These are phyloP conservation scores for Monilinia fructicola DNA, from an alignment of 2,329 filamentous ascomycete genomes.

Conservation along the genomic window DNA sequence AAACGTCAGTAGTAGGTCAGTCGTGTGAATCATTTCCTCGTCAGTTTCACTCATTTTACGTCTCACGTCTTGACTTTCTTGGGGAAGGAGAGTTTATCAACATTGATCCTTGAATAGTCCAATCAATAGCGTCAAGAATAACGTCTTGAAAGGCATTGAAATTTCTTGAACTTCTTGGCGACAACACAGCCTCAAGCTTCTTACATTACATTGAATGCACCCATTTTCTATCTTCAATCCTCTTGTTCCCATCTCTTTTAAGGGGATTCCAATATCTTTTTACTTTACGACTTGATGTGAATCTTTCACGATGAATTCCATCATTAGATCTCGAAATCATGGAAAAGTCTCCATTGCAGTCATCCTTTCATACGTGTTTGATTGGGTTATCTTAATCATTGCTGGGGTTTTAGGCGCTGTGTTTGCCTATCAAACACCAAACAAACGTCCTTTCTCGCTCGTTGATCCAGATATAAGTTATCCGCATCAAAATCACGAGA, in stretches of 20 bases:
- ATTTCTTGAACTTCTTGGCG: slow-evolving; percentile 1
- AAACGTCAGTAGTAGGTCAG: background rate
- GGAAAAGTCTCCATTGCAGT: slow-evolving; percentile 18
- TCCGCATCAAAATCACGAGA: slow-evolving; percentile 69
- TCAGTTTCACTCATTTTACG: background rate
- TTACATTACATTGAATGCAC: background rate
- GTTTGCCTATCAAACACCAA: slow-evolving; percentile 49
- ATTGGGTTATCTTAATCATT: slow-evolving; percentile 22
- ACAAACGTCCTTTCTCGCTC: slow-evolving; percentile 69
- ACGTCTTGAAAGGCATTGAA: background rate
- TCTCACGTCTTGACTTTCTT: background rate
- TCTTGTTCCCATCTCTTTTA: background rate
- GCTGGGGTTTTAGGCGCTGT: slow-evolving; percentile 13
- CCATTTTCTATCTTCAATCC: background rate
- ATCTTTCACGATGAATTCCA: slow-evolving; percentile 17
- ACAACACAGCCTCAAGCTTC: slow-evolving; percentile 9
- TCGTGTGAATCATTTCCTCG: background rate
- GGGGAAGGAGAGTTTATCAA: background rate
- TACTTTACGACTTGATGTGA: background rate
- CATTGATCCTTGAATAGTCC: background rate
- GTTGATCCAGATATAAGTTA: slow-evolving; percentile 75
- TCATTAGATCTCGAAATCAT: slow-evolving; percentile 9
- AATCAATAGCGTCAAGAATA: background rate
- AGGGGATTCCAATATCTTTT: background rate
- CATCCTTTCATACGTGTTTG: slow-evolving; percentile 20